Percentiles rank a stretch among this genome's conserved stretches.
Conservation (phyloP, 2,329 filamentous ascomycete genomes). For the Botrytis paeoniae region DNA sequence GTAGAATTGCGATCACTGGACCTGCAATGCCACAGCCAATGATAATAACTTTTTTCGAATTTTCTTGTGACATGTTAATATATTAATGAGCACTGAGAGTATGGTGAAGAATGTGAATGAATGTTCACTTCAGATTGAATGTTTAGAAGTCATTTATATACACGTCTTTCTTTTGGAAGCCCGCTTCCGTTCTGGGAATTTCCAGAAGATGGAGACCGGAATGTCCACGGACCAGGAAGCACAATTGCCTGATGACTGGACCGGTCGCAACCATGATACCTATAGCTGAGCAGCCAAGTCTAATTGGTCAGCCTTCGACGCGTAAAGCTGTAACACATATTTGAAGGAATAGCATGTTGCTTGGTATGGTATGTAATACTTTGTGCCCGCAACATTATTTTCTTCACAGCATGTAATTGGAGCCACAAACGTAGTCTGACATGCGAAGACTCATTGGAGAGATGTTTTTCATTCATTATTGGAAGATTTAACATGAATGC, state of each 20-base stretch:
- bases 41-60: constrained; percentile 18
- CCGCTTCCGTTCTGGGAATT: background rate
- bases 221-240: background rate
- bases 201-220: background rate
- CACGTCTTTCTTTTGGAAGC: background rate
- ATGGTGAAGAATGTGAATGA: background rate
- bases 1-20: constrained; percentile 22
- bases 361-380: background rate
- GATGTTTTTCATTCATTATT: background rate
- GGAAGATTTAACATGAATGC: background rate
- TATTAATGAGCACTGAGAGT: background rate
- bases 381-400: background rate
- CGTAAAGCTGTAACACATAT: background rate
- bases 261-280: background rate
- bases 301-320: background rate
- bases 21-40: constrained; percentile 23
- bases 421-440: background rate
- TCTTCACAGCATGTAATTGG: background rate
- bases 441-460: background rate
- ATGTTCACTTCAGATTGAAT: background rate
- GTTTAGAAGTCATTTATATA: background rate
- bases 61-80: background rate
- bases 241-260: background rate
- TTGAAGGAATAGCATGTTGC: background rate
- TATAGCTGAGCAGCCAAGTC: background rate